Conservation (phyloP, 1,139 yeast species). For the Saccharomyces hybrid region DNA sequence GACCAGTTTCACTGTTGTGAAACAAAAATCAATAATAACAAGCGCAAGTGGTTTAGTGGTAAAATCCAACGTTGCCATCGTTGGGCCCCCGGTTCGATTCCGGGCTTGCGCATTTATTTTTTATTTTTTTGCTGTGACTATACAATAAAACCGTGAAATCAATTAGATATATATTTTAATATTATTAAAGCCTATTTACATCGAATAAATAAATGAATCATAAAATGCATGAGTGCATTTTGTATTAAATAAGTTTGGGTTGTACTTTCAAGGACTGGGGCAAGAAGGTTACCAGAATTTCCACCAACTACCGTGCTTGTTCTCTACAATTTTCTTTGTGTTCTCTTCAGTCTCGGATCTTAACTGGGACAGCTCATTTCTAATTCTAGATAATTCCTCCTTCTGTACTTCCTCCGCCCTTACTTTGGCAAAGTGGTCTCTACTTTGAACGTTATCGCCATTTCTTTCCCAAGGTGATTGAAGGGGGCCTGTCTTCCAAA, state of each 20-base stretch:
- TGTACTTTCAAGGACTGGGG: not conserved
- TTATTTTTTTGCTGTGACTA: no score
- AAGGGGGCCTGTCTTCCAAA: slow-evolving; percentile 72
- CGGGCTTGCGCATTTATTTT: no score
- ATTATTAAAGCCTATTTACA: not conserved
- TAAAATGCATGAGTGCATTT: not conserved
- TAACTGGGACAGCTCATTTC: slow-evolving; percentile 35
- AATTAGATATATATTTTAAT: no score
- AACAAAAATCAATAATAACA: no score
- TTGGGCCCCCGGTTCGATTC: no score
- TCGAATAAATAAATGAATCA: not conserved
- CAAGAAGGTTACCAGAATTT: slow-evolving; percentile 16
- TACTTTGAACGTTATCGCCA: slow-evolving; percentile 16
- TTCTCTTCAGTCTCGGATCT: slow-evolving; percentile 32
- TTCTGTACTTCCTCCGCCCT: slow-evolving; percentile 42
- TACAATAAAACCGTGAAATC: no score
- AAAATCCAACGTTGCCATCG: no score
- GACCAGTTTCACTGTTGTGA: no score
- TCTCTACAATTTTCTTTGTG: slow-evolving; percentile 33
- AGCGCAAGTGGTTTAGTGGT: no score
- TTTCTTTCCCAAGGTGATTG: slow-evolving; percentile 55
- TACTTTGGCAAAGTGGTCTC: slow-evolving; percentile 35
- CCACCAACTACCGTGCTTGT: slow-evolving; percentile 33
- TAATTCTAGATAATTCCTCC: slow-evolving; percentile 35
- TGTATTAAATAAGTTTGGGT: not conserved